Evolutionary conservation across 1,284 basidiomycete genomes (phyloP), one percentile per base, ranked within the genome.

Genomic region (Mycosarcoma mackinlayi): DNA sequence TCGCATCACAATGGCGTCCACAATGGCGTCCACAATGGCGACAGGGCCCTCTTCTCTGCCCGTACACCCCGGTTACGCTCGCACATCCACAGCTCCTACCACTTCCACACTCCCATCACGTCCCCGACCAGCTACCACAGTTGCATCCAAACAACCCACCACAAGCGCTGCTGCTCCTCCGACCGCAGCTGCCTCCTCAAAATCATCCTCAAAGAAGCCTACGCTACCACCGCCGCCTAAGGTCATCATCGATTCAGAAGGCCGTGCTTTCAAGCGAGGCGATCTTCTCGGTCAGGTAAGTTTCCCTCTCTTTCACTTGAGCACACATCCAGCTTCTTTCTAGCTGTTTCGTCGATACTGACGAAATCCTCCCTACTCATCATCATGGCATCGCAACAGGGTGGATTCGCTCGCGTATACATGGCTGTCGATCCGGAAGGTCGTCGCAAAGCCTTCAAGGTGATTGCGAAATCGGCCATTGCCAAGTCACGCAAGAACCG

Each of bases 401-500:
- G 84, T 27, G 79, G 84, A 34, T 81, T 80, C 41, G 76, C 80
- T 11, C 66, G 82, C 38, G 83, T 83, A 13, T 83, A 82, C 74
- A 73, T 78, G 45, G 76, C 77, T 35, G 73, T 63, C 40, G 83
- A 59, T 51, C 74, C 71, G 14, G 74, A 55, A 44, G 83, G 78
- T 28, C 70, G 50, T 30, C 72, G 70, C 28, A 84, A 83, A 66
- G 84, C 84, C 0, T 80, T 85, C 74, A 85, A 85, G 60, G 84
- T 84, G 27, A 84, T 85, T 46, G 75, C 78, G 45, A 85, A 85
- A 70, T 78, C 82, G 21, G 74, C 78, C 19, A 70, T 81, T 24
- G 58, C 71, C 55, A 82, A 84, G 47, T 82, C 84, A 30, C 83
- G 83, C 60, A 83, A 83, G 50, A 83, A 82, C n/a, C 80, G 84